A percentile compares a stretch with the other conserved stretches of the same genome.
Conservation (phyloP, 169 alveolate genomes). For the Plasmodium knowlesi region DNA sequence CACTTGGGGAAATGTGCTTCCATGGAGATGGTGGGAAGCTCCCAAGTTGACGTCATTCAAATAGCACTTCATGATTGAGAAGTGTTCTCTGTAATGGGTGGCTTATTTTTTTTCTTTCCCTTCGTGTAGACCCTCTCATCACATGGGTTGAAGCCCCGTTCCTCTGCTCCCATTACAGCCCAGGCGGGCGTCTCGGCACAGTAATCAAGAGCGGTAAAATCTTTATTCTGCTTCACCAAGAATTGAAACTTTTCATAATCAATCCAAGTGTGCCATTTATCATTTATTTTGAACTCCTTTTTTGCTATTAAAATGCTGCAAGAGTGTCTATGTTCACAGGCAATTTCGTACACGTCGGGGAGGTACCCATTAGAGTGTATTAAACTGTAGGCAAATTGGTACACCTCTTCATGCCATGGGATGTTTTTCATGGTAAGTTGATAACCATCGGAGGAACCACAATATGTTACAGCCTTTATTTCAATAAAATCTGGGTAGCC, state of each 20-base stretch:
- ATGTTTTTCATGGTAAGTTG: slow-evolving; percentile 87
- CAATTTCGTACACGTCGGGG: slow-evolving; percentile 84
- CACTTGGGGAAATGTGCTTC: neutral
- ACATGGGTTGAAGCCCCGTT: slow-evolving; percentile 89
- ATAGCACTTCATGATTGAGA: neutral
- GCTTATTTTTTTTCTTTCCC: slow-evolving; percentile 53
- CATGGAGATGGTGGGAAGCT: neutral
- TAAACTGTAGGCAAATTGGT: slow-evolving; percentile 70
- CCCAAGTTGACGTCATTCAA: neutral
- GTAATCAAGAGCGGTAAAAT: slow-evolving; percentile 86
- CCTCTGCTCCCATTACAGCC: slow-evolving; percentile 90
- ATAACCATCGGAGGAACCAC: slow-evolving; percentile 89
- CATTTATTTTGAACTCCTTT: slow-evolving; percentile 80
- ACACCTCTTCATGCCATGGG: slow-evolving; percentile 90
- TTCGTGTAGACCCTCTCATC: slow-evolving; percentile 81
- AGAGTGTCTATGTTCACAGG: slow-evolving; percentile 91
- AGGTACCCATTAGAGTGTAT: slow-evolving; percentile 59
- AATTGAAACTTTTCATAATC: slow-evolving; percentile 87
- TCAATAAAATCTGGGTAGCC: slow-evolving; percentile 91
- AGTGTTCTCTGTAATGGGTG: neutral
- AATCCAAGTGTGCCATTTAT: slow-evolving; percentile 93
- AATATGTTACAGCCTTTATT: slow-evolving; percentile 91
- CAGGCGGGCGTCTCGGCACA: slow-evolving; percentile 89
- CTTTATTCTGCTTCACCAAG: slow-evolving; percentile 80
- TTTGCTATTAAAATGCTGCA: slow-evolving; percentile 87